These are phyloP conservation scores for Trametes elegans DNA, from an alignment of 768 basidiomycete species.

Conservation along the genomic window DNA sequence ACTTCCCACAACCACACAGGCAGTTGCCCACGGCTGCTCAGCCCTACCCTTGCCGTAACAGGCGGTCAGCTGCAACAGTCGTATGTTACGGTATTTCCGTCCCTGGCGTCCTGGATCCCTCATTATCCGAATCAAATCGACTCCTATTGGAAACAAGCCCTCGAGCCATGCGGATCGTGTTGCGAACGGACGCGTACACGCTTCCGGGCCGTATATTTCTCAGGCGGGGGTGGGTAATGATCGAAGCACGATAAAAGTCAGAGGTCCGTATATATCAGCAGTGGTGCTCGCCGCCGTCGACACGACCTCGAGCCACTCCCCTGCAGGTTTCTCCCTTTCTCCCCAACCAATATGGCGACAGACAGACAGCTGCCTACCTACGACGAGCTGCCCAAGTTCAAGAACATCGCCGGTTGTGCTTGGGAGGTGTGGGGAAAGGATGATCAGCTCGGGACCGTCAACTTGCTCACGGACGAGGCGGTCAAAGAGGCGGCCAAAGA, in stretches of 20 bases:
- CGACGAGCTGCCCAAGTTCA: slow-evolving; percentile 46
- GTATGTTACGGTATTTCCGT: too few relatives aligned
- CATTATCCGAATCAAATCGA: too few relatives aligned
- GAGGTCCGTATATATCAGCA: neutral
- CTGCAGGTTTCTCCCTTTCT: neutral
- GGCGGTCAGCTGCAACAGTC: too few relatives aligned
- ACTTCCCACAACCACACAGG: too few relatives aligned
- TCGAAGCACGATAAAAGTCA: neutral
- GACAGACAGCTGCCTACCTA: slow-evolving; percentile 37
- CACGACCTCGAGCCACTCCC: neutral
- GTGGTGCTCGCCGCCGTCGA: neutral
- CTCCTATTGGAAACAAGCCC: neutral
- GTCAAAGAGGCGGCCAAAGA: slow-evolving; percentile 55
- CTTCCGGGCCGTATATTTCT: neutral
- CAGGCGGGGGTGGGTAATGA: neutral
- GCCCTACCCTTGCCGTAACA: too few relatives aligned
- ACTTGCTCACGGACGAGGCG: slow-evolving; percentile 59
- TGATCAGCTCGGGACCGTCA: slow-evolving; percentile 69
- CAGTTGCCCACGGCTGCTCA: too few relatives aligned
- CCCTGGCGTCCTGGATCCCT: too few relatives aligned
- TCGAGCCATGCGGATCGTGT: neutral
- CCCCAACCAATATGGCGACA: slow-evolving; percentile 4
- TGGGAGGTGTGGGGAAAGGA: slow-evolving; percentile 68
- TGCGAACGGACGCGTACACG: neutral
- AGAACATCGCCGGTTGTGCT: slow-evolving; percentile 53